Evolutionary conservation across 23 red algal species (phyloP), one percentile per base, ranked within the genome.

Genomic region (Agarophyton chilense): DNA sequence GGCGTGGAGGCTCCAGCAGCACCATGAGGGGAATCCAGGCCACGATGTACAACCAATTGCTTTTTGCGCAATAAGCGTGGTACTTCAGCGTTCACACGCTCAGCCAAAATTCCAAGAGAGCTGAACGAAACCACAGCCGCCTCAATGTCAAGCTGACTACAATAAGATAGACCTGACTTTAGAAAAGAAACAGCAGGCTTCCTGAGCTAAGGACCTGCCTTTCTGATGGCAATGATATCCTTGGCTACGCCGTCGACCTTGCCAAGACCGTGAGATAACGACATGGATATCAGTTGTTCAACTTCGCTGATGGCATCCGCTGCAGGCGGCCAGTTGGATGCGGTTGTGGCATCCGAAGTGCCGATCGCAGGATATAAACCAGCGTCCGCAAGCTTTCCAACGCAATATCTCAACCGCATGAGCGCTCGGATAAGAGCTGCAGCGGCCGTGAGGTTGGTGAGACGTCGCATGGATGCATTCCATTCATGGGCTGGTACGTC

Each of bases 181-280:
- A 95, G 36, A 25, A 89, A 24, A 40, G 79, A 77, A 9, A 77
- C 62, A 52, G 81, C 72, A 8, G 66, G 78, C 46, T 78, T 82
- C 25, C 88, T 63, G 46, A 87, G 19, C 47, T 89, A 65, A 22
- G 60, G 45, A 41, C 63, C 63, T n/a, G 85, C 85, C 41, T 89
- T 90, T 51, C 93, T 71, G 32, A 95, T 82, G 0, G 93, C 86
- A 35, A 83, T 88, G 28, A 95, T 62, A 40, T 84, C 84, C 32
- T 84, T 82, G 7, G 79, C 70, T 0, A 95, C 79, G 19, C 81
- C 81, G 34, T 89, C 93, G 16, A 95, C 76, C 33, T 78, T 83
- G 2, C 71, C 86, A 26, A 95, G 79, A 29, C 79, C 58, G 21
- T 56, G 24, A 7, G 36, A 39, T 16, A 41, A 33, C 4, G 46